Percentiles rank a stretch among this genome's conserved stretches.
phyloP scores from a whole-genome alignment of 2,329 filamentous ascomycete genomes.

The Coleophoma eucalyptorum region DNA sequence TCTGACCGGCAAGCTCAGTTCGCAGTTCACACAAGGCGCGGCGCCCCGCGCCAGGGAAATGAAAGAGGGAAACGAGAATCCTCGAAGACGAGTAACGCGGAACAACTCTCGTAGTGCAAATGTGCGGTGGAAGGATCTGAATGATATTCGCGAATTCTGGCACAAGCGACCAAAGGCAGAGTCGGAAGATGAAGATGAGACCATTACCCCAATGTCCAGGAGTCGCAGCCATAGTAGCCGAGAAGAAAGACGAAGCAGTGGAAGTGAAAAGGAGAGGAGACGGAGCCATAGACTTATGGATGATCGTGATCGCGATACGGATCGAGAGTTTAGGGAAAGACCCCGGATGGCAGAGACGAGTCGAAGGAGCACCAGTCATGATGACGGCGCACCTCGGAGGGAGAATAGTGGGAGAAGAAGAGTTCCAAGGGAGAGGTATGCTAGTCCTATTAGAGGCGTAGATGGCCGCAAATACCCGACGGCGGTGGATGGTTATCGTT shows the following conservation, averaged over 20 bases:
- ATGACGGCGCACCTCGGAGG: conserved; percentile 2
- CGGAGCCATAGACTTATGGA: conserved; percentile 5
- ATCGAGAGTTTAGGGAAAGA: conserved; percentile 1
- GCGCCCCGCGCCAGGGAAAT: conserved; percentile 29
- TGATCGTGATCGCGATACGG: conserved; percentile 2
- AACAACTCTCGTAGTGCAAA: conserved; percentile 7
- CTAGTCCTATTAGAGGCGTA: conserved; percentile 21
- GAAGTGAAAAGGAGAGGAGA: conserved; percentile 8
- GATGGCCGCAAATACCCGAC: conserved; percentile 25
- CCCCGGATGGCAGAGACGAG: conserved; percentile 5
- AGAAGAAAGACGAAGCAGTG: conserved; percentile 7
- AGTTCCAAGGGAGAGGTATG: conserved; percentile 11
- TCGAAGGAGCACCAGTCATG: conserved; percentile 7
- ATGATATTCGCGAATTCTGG: conserved; percentile 11
- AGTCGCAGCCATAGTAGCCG: not conserved
- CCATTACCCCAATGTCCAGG: conserved; percentile 1
- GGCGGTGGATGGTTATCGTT: not conserved
- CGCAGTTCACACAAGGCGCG: conserved; percentile 27
- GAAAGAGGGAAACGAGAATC: conserved; percentile 17
- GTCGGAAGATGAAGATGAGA: conserved; percentile 6
- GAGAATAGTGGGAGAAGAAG: conserved; percentile 4
- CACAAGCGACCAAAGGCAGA: not conserved
- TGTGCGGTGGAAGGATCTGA: conserved; percentile 16
- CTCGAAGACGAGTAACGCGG: conserved; percentile 5
- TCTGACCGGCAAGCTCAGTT: conserved; percentile 21